Evolutionary conservation across 208 protist genomes (phyloP).

Genomic region (Trypanosoma theileri): DNA sequence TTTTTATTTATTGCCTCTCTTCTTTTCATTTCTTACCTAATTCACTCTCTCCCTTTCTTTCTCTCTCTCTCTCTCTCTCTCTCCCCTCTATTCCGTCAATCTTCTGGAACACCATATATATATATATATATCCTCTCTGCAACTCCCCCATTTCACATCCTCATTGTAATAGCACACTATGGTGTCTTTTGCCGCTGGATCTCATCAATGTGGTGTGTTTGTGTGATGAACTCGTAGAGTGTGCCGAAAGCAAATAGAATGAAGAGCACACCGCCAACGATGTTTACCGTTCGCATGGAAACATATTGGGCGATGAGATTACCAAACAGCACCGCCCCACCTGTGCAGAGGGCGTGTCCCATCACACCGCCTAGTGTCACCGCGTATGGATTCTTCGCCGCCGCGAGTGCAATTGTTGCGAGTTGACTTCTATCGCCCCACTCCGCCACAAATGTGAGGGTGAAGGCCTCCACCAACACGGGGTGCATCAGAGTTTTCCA

Average conservation of each 20-base stretch:
- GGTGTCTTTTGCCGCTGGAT: background rate
- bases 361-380: constrained; percentile 93
- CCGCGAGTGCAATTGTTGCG: constrained; percentile 93
- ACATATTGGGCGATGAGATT: constrained; percentile 77
- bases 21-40: background rate
- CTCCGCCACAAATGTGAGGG: constrained; percentile 96
- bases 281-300: constrained; percentile 78
- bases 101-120: background rate
- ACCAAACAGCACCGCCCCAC: constrained; percentile 90
- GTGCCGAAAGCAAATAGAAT: constrained; percentile 75
- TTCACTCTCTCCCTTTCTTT: background rate
- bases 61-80: background rate
- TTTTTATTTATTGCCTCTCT: background rate
- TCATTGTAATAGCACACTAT: background rate
- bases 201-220: constrained; percentile 34
- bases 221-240: constrained; percentile 50
- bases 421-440: constrained; percentile 97
- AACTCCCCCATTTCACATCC: background rate
- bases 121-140: background rate
- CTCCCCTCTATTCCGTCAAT: background rate
- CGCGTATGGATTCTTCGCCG: constrained; percentile 90
- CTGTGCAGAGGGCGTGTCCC: constrained; percentile 95
- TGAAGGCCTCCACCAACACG: constrained; percentile 92
- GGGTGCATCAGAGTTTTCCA: constrained; percentile 33
- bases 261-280: constrained; percentile 79